Evolutionary conservation across 108 stramenopile genomes (phyloP), one percentile per base, ranked within the genome.

Genomic region (Skeletonema potamos): DNA sequence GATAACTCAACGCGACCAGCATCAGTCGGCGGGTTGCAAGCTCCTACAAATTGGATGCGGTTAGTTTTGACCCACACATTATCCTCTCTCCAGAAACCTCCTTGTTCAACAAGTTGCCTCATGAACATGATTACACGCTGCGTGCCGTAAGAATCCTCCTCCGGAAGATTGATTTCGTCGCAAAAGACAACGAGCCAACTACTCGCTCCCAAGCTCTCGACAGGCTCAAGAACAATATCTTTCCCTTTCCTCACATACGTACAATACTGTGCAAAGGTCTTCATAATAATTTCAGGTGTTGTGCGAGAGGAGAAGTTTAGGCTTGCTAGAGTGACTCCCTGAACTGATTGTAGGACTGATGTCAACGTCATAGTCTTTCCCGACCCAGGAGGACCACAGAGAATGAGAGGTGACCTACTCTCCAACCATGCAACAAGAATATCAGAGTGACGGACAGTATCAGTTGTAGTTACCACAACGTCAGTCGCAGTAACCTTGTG

Each of bases 361-460:
- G 95, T 97, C 22, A 99, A 84, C 4, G 99, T 98, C 98, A 99
- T 99, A 12, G 96, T 98, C 66, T 99, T 99, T 17, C 99, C 99
- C 20, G 82, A 85, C 12, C 99, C 81, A 12, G 99, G 99, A 6
- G 99, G 99, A 46, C 99, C 99, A 77, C 98, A 99, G 27, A 99
- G 87, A 29, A 99, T 88, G 4, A 98, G 72, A 44, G 97, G 97
- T 55, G 83, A 86, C 39, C 95, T 90, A 62, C 90, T 85, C 39
- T 82, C 78, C 43, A 99, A 84, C 97, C 97, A 98, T 29, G 95
- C 89, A n/a, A 83, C 92, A 46, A 99, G 84, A 54, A 99, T 89
- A 68, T 97, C 97, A 48, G 92, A 88, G 73, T 96, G 96, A 15
- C 98, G 83, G 11, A 97, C 84, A 11, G 98, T 98, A 73, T 99